Conservation (phyloP, 495 filamentous ascomycete genomes). For the Articulospora tetracladia region DNA sequence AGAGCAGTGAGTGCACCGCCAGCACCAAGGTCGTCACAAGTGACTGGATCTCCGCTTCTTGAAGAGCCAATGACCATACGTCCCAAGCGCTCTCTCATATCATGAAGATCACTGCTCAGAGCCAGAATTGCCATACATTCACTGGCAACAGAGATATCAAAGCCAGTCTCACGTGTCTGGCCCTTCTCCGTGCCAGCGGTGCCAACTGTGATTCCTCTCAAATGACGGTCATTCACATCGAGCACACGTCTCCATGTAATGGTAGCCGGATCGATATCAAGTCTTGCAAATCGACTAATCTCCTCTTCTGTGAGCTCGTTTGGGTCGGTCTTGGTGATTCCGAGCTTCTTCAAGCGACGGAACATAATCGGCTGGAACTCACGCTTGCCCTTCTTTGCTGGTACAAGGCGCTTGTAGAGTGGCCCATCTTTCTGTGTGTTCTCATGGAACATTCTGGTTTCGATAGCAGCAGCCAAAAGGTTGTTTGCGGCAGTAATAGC, state of each 20-base stretch:
- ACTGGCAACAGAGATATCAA: slow-evolving; percentile 95
- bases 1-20: slow-evolving; percentile 90
- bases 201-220: slow-evolving; percentile 83
- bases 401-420: slow-evolving; percentile 85
- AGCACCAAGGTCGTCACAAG: slow-evolving; percentile 90
- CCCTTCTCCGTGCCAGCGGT: slow-evolving; percentile 89
- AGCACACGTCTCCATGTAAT: slow-evolving; percentile 96
- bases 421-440: slow-evolving; percentile 86
- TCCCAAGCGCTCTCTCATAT: slow-evolving; percentile 92
- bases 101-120: slow-evolving; percentile 77
- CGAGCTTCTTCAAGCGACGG: slow-evolving; percentile 86
- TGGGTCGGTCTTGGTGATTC: slow-evolving; percentile 91
- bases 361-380: slow-evolving; percentile 88
- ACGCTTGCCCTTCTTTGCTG: slow-evolving; percentile 83
- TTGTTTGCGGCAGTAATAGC: slow-evolving; percentile 98
- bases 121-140: slow-evolving; percentile 99
- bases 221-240: slow-evolving; percentile 94
- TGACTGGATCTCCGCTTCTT: slow-evolving; percentile 80
- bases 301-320: slow-evolving; percentile 88
- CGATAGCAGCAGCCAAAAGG: slow-evolving; percentile 94
- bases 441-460: slow-evolving; percentile 98
- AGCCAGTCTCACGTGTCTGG: slow-evolving; percentile 76
- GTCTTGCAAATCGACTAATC: slow-evolving; percentile 76
- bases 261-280: slow-evolving; percentile 94
- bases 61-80: slow-evolving; percentile 96